Evolutionary conservation across 2,329 filamentous ascomycete species (phyloP), one percentile per base, ranked within the genome.

Genomic region (Ophiostoma sp.): DNA sequence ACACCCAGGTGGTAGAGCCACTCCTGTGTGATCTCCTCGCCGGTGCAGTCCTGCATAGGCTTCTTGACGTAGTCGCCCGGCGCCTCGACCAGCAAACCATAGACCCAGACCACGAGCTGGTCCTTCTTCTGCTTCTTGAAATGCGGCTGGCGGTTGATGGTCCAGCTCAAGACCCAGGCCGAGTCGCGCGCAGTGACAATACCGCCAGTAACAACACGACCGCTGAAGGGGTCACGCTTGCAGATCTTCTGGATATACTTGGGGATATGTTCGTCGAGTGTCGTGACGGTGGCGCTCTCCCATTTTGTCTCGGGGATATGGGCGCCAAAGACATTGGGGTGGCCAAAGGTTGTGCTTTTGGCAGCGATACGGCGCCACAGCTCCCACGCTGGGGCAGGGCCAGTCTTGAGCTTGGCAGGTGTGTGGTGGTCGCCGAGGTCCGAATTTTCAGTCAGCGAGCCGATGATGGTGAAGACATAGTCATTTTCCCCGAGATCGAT

Each of bases 261-360:
- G 1, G 73, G 72, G 49, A 73, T 72, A 18, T 67, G 64, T 12
- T 72, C 70, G 45, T 76, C 74, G 5, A 79, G 72, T 0, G 79
- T 81, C 11, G 73, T 75, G 40, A 80, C 74, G 4, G 80, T 80
- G 42, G 81, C 80, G 0, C 77, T 78, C 68, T 78, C 76, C 74
- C 79, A 76, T 27, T 76, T 76, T 8, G 77, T 78, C 63, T 80
- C 75, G 1, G 72, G 64, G 36, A 76, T 72, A 38, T 78, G 74
- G 1, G 74, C 76, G 69, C 76, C 77, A 71, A 82, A 82, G 63
- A 78, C 79, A 44, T 78, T 76, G 0, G 80, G 77, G 64, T 77
- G 76, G 41, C 79, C 78, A 68, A 80, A 77, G 0, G 74, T 74
- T 9, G 75, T 67, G 67, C 75, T 71, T 68, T 78, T 77, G 11